phyloP scores from a whole-genome alignment of 352 stramenopile species.

The Phytopythium chamaehyphon region DNA sequence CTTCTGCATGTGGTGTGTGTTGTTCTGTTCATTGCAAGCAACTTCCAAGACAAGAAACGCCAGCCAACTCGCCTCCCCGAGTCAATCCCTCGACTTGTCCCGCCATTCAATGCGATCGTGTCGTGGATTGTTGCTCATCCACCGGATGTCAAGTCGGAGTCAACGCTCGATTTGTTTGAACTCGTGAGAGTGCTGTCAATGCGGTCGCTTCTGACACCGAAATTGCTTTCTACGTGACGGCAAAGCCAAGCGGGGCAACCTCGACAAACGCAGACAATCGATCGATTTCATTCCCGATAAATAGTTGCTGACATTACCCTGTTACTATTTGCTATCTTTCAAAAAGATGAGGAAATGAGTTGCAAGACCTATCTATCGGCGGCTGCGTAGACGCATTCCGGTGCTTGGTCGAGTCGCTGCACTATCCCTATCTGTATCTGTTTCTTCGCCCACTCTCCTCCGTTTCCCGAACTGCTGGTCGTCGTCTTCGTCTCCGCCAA shows the following conservation, averaged over 20 bases:
- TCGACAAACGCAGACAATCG: neutral
- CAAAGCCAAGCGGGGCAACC: neutral
- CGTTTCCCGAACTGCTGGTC: slow-evolving; percentile 46
- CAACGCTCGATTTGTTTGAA: slow-evolving; percentile 63
- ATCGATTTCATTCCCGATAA: slow-evolving; percentile 1
- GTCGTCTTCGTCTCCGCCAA: neutral
- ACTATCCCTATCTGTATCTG: neutral
- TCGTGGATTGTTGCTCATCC: slow-evolving; percentile 56
- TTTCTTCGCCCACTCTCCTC: slow-evolving; percentile 6
- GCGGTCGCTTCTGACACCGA: slow-evolving; percentile 33
- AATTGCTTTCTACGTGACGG: slow-evolving; percentile 26
- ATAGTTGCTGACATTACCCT: slow-evolving; percentile 5
- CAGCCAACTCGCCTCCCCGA: slow-evolving; percentile 32
- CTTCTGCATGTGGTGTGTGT: slow-evolving; percentile 68
- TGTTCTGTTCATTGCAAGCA: slow-evolving; percentile 63
- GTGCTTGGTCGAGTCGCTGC: neutral
- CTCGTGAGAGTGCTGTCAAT: slow-evolving; percentile 61
- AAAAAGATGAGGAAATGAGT: slow-evolving; percentile 2
- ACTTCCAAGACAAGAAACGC: slow-evolving; percentile 42
- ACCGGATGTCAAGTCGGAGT: slow-evolving; percentile 44
- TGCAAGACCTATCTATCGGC: neutral
- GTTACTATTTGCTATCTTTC: slow-evolving; percentile 6
- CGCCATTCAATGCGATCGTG: slow-evolving; percentile 50
- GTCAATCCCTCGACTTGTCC: slow-evolving; percentile 39
- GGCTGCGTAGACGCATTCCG: neutral